Evolutionary conservation across 2,329 filamentous ascomycete species (phyloP).

Genomic region (Fusarium anthophilum): DNA sequence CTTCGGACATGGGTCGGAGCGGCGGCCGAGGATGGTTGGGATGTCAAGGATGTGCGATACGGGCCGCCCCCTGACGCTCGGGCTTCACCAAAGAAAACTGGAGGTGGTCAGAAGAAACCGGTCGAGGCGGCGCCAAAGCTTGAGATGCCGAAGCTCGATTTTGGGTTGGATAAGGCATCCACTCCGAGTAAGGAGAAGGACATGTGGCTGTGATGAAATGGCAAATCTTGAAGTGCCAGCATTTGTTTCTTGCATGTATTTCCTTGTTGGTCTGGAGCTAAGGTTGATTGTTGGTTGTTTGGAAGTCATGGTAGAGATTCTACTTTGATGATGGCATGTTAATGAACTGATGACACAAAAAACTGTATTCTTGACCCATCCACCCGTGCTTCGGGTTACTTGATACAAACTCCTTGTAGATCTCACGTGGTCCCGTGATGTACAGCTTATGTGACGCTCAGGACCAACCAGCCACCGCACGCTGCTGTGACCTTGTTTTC

Average conservation of each 20-base stretch:
- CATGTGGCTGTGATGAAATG: constrained; percentile 43
- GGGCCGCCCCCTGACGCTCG: constrained; percentile 60
- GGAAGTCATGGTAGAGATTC: constrained; percentile 41
- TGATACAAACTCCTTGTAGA: constrained; percentile 15
- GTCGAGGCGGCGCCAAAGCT: constrained; percentile 68
- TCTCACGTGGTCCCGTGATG: constrained; percentile 7
- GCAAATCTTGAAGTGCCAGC: constrained; percentile 22
- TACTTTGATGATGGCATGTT: constrained; percentile 50
- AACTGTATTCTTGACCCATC: constrained; percentile 32
- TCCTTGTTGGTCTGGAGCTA: constrained; percentile 36
- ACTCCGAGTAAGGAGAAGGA: constrained; percentile 46
- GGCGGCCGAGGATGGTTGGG: constrained; percentile 88
- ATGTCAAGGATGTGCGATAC: constrained; percentile 81
- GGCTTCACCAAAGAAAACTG: constrained; percentile 46
- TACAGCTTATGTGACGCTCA: not conserved
- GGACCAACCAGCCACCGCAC: not conserved
- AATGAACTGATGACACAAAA: constrained; percentile 52
- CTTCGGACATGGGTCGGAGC: constrained; percentile 91
- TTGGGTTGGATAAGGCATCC: constrained; percentile 51
- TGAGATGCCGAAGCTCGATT: constrained; percentile 67
- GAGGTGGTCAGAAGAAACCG: constrained; percentile 56
- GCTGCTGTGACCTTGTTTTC: not conserved
- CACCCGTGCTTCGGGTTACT: constrained; percentile 13
- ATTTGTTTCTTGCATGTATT: constrained; percentile 36
- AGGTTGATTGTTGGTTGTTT: constrained; percentile 43